phyloP scores from a whole-genome alignment of 768 basidiomycete species.

The Boletus sp. region DNA sequence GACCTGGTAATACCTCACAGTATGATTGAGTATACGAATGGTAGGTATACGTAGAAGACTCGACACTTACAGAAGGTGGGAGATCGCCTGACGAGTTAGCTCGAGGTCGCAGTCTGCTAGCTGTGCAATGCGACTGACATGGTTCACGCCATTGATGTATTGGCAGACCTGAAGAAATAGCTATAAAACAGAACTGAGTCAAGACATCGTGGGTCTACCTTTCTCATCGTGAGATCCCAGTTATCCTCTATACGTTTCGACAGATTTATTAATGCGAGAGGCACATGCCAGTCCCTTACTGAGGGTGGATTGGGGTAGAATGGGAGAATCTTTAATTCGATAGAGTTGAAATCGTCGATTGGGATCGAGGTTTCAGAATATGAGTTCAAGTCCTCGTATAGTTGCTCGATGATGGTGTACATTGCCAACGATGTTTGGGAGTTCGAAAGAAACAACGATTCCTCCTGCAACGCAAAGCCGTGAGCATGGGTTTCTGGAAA shows the following conservation, averaged over 20 bases:
- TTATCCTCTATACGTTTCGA: constrained; percentile 79
- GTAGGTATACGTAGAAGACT: not conserved
- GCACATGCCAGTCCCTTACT: constrained; percentile 95
- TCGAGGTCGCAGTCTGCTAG: constrained; percentile 85
- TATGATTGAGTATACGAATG: constrained; percentile 3
- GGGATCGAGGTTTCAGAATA: constrained; percentile 94
- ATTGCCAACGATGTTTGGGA: constrained; percentile 62
- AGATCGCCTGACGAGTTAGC: constrained; percentile 80
- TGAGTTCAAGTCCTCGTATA: constrained; percentile 96
- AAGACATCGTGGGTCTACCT: constrained; percentile 44
- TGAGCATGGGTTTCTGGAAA: not conserved
- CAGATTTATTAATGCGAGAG: constrained; percentile 83
- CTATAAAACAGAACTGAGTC: not conserved
- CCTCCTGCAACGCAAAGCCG: constrained; percentile 53
- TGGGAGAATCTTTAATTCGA: constrained; percentile 94
- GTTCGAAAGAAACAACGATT: constrained; percentile 83
- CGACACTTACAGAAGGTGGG: constrained; percentile 77
- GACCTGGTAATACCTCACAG: constrained; percentile 87
- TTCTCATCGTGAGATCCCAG: constrained; percentile 94
- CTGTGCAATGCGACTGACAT: constrained; percentile 86
- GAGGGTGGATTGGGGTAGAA: constrained; percentile 92
- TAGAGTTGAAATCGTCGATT: constrained; percentile 88
- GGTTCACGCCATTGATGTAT: constrained; percentile 88
- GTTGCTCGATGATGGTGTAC: constrained; percentile 86
- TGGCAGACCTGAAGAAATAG: constrained; percentile 50